A percentile compares a stretch with the other conserved stretches of the same genome.
phyloP scores from a whole-genome alignment of 768 basidiomycete genomes.

The Panus rudis region DNA sequence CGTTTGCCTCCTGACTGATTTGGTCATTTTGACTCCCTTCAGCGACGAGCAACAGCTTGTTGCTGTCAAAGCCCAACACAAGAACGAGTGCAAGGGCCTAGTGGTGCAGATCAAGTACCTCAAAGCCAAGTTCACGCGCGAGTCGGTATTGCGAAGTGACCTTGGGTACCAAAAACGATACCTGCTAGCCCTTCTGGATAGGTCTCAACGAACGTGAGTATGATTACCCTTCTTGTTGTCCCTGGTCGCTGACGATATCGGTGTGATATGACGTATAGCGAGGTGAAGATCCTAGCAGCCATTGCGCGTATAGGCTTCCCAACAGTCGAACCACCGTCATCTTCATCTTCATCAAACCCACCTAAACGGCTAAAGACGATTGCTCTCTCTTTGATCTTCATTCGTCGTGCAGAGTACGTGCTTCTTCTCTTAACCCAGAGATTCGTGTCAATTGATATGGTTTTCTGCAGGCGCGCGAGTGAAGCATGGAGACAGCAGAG shows the following conservation, averaged over 20 bases:
- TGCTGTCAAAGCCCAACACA: conserved; percentile 58
- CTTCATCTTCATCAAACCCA: conserved; percentile 20
- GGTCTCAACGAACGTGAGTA: conserved; percentile 64
- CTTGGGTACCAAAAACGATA: conserved; percentile 87
- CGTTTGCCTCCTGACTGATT: conserved; percentile 1
- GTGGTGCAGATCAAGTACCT: conserved; percentile 88
- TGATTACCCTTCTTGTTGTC: not conserved
- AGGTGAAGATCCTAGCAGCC: conserved; percentile 64
- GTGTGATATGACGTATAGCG: conserved; percentile 32
- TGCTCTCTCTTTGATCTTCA: conserved; percentile 55
- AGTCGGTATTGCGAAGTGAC: conserved; percentile 69
- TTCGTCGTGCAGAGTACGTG: conserved; percentile 56
- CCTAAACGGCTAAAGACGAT: conserved; percentile 49
- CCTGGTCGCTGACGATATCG: not conserved
- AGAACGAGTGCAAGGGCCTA: conserved; percentile 84
- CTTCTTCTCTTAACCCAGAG: not conserved
- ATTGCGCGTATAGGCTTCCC: conserved; percentile 75
- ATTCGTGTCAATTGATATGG: conserved; percentile 7
- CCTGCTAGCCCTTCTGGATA: conserved; percentile 63
- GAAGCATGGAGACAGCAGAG: conserved; percentile 58
- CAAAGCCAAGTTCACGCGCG: conserved; percentile 86
- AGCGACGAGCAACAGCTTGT: conserved; percentile 52
- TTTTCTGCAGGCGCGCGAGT: conserved; percentile 45
- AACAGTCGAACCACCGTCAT: conserved; percentile 28
- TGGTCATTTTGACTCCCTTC: not conserved